Base-by-base conservation (phyloP, 768 basidiomycete species). In the Auriscalpium vulgare region DNA sequence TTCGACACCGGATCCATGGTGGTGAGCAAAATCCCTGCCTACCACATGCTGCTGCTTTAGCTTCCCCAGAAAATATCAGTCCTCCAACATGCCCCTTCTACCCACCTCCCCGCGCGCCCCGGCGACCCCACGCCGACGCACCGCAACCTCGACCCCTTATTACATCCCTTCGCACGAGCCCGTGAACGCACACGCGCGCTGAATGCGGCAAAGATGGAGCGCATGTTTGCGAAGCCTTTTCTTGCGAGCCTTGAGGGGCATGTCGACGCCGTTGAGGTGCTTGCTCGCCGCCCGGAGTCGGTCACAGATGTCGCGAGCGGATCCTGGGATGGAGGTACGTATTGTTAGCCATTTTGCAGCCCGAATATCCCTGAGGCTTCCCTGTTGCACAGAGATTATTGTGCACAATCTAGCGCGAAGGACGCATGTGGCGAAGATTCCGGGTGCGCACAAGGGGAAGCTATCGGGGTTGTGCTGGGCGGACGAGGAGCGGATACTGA, bases 201-300 rank as follows among this genome's bases (percentile, higher is more conserved):
- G 47, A 95, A 94, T 60, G 97, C 97, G 2, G 88, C 88, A 13
- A 99, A 99, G 74, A 90, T 99, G 79, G 95, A 97, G 51, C 78
- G 91, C 56, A 91, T 99, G 74, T 97, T 98, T 67, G 86, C 97
- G n/a, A 97, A 97, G 65, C 97, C 97, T 0, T 98, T 98, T 65
- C 77, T 99, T 14, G 91, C 82, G 38, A 79, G 83, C 52, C 68
- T 99, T 50, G 95, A 97, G 58, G 97, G 97, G 2, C 97, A 98
- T 69, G 77, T 88, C 40, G 95, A 97, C 67, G 92, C 93, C 16
- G 86, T 97, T n/a, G 95, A 97, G 71, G 82, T 84, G 17, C 72
- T 97, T 56, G 80, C 80, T 14, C 84, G 81, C 62, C 86, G 83
- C 59, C 83, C 85, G 17, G 82, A 84, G 16, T 82, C 87, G 1